Evolutionary conservation across 2,329 filamentous ascomycete genomes (phyloP).

Genomic region (Helotiales sp.): DNA sequence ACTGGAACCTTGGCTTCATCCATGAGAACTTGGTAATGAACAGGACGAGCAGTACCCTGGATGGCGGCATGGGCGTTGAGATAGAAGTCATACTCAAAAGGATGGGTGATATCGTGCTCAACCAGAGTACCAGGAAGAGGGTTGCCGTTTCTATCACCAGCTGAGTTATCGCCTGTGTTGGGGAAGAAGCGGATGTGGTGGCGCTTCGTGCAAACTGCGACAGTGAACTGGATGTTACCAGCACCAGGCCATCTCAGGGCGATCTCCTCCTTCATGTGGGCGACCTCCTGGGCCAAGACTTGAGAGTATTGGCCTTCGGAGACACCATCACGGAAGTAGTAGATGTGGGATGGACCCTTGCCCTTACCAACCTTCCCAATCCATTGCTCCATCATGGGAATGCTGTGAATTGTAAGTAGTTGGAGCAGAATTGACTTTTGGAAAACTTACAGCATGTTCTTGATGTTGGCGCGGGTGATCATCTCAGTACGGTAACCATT

Average conservation of each 20-base stretch:
- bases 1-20: conserved; percentile 73
- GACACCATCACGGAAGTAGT: conserved; percentile 93
- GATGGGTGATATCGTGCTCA: conserved; percentile 86
- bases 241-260: conserved; percentile 32
- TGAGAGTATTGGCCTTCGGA: conserved; percentile 82
- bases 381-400: conserved; percentile 66
- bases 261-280: conserved; percentile 65
- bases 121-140: conserved; percentile 84
- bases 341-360: conserved; percentile 67
- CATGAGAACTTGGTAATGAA: conserved; percentile 85
- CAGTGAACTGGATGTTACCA: conserved; percentile 64
- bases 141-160: conserved; percentile 75
- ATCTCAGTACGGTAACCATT: conserved; percentile 85
- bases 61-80: conserved; percentile 74
- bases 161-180: conserved; percentile 45
- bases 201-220: conserved; percentile 87
- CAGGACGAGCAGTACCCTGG: conserved; percentile 89
- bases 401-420: too few species aligned
- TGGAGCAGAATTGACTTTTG: too few species aligned
- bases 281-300: conserved; percentile 77
- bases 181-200: conserved; percentile 96
- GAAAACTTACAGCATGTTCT: conserved; percentile 69
- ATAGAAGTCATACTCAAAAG: conserved; percentile 48
- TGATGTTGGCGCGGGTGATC: conserved; percentile 66
- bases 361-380: conserved; percentile 51